phyloP scores from a whole-genome alignment of 78 protist species.

The Isochrysis galbana region DNA sequence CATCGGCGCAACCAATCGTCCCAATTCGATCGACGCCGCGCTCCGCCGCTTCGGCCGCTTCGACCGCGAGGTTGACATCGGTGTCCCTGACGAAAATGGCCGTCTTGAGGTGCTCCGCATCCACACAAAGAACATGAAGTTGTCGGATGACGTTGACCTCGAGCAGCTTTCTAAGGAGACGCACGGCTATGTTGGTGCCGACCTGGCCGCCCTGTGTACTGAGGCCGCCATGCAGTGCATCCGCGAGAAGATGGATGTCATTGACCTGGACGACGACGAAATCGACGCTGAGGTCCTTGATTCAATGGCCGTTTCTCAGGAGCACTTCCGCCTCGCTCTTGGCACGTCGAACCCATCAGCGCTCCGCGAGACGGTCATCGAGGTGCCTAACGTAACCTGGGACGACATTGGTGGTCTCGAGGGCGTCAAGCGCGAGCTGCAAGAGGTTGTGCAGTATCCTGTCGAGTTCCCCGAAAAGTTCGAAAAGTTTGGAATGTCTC shows the following conservation, averaged over 20 bases:
- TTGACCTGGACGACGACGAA: conserved; percentile 98
- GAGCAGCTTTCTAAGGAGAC: conserved; percentile 87
- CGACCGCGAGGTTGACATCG: conserved; percentile 99
- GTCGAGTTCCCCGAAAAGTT: conserved; percentile 99
- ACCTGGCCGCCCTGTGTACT: conserved; percentile 96
- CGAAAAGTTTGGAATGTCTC: conserved; percentile 97
- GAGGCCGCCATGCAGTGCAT: conserved; percentile 99
- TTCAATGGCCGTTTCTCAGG: conserved; percentile 93
- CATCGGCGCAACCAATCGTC: conserved; percentile 99
- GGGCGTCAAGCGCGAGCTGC: conserved; percentile 87
- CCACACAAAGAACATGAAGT: conserved; percentile 99
- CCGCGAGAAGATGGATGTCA: conserved; percentile 99
- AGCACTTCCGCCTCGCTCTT: conserved; percentile 91
- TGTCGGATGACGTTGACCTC: conserved; percentile 97
- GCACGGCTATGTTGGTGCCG: conserved; percentile 99
- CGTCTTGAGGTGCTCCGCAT: conserved; percentile 95
- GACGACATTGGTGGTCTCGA: conserved; percentile 99
- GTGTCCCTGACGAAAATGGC: conserved; percentile 98
- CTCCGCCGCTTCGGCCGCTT: conserved; percentile 99
- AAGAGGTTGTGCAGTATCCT: conserved; percentile 98
- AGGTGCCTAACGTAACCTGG: conserved; percentile 99
- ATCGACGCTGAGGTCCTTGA: conserved; percentile 98
- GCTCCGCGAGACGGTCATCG: conserved; percentile 98
- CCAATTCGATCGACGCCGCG: conserved; percentile 98
- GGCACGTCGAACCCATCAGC: conserved; percentile 96